Conservation (phyloP, 2,329 filamentous ascomycete genomes). For the Fusarium drepaniforme region DNA sequence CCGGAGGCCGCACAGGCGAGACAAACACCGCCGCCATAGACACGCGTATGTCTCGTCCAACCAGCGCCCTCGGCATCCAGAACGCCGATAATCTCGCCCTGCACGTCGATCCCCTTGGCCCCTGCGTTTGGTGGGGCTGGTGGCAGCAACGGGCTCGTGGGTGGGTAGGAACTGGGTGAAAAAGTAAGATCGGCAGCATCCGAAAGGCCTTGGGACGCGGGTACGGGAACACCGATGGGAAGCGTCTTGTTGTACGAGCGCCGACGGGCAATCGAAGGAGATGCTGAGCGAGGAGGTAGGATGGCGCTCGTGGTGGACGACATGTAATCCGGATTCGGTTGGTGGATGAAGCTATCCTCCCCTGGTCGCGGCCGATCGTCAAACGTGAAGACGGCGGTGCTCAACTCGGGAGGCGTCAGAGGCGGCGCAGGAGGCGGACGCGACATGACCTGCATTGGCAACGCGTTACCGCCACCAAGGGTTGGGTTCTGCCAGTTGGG, state of each 20-base stretch:
- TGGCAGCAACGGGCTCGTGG: slow-evolving; percentile 60
- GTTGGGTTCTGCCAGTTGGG: slow-evolving; percentile 41
- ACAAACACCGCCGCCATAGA: slow-evolving; percentile 70
- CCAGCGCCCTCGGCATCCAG: slow-evolving; percentile 61
- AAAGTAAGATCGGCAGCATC: slow-evolving; percentile 50
- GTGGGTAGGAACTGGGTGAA: slow-evolving; percentile 63
- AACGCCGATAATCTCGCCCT: slow-evolving; percentile 64
- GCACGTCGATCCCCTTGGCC: slow-evolving; percentile 54
- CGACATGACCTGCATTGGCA: slow-evolving; percentile 49
- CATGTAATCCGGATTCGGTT: slow-evolving; percentile 64
- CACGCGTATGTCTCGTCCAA: slow-evolving; percentile 70
- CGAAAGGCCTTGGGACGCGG: slow-evolving; percentile 39
- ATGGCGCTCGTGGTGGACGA: slow-evolving; percentile 49
- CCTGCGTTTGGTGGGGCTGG: slow-evolving; percentile 56
- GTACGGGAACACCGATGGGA: slow-evolving; percentile 51
- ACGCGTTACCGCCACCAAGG: slow-evolving; percentile 38
- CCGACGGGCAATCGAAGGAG: slow-evolving; percentile 52
- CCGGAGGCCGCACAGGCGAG: slow-evolving; percentile 66
- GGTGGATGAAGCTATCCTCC: slow-evolving; percentile 57
- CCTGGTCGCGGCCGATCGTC: slow-evolving; percentile 50
- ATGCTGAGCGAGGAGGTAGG: slow-evolving; percentile 43
- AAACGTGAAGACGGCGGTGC: slow-evolving; percentile 57
- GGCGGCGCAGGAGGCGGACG: slow-evolving; percentile 61
- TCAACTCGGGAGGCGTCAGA: slow-evolving; percentile 61
- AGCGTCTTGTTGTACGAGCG: slow-evolving; percentile 59